Evolutionary conservation across 148 eudicot genomes (phyloP), one percentile per base, ranked within the genome.

Genomic region (Diospyros lotus): DNA sequence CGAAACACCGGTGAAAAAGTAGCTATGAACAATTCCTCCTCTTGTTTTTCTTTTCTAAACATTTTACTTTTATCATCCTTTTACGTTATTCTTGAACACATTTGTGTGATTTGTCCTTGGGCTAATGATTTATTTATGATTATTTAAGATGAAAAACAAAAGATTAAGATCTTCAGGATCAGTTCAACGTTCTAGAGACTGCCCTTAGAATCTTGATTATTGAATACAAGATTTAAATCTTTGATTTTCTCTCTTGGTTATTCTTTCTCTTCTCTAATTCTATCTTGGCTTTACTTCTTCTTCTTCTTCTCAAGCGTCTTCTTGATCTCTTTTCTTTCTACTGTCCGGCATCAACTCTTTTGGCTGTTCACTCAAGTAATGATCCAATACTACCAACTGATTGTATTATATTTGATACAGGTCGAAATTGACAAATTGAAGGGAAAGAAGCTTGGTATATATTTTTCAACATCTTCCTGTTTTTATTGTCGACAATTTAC

Each of bases 391-490:
- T 28, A 61, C 40, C 42, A 63, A 40, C 56, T 28, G 12, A 53
- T 53, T 53, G 5, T 17, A 58, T 15, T 66, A 46, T 82, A 64
- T 58, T 58, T 15, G 15, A 5, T 42, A 6, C 78, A 83, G 86
- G 89, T 83, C 8, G 76, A 83, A 59, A 75, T 86, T 73, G 73
- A 75, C 55, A 82, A 77, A 58, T 66, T 86, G 72, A 67, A 67
- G 64, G 86, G 84, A 64, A 86, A 83, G 58, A 69, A 17, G 64
- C 74, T 83, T 68, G 85, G 83, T 55, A 56, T 86, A 64, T 83
- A 86, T 73, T 86, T 86, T 78, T 83, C 89, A 13, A 83, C 77
- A 55, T 86, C 89, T 48, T 83, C 83, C 85, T 86, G 89, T 44
- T 80, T 83, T 13, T 84, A 84, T 28, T 86, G 89, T 68, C 84